Conservation (phyloP, 305 asterid genomes). For the Fraxinus paxiana region DNA sequence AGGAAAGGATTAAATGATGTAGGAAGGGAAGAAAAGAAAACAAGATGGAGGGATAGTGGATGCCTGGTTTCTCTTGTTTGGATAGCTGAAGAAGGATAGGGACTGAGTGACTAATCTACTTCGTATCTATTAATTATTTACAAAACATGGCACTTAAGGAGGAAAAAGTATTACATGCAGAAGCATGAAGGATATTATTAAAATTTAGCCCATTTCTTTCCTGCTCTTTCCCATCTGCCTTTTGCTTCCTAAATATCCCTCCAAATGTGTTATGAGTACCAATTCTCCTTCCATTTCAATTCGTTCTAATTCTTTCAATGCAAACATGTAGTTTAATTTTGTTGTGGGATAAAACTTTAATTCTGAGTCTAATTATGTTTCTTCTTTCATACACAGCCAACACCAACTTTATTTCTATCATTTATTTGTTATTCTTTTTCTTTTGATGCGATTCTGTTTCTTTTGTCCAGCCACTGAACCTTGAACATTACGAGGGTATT, state of each 20-base stretch:
- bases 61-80: not conserved
- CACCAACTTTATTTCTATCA: not conserved
- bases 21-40: not conserved
- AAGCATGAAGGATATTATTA: not conserved
- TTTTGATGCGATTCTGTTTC: constrained; percentile 20
- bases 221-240: constrained; percentile 3
- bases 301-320: not conserved
- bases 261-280: not conserved
- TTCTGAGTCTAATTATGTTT: constrained; percentile 9
- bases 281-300: not conserved
- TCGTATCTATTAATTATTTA: not conserved
- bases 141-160: not conserved
- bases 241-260: not conserved
- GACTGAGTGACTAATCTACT: not conserved
- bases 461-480: constrained; percentile 68
- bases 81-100: not conserved
- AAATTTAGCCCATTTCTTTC: not conserved
- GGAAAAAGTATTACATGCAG: not conserved
- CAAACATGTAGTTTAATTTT: not conserved
- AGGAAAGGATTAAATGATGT: not conserved
- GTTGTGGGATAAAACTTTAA: constrained; percentile 5
- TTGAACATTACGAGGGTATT: constrained; percentile 71
- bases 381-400: not conserved
- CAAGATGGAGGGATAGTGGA: not conserved
- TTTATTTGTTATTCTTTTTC: not conserved